Base-by-base conservation (phyloP, 345 rosid genomes). In the Microcos paniculata region DNA sequence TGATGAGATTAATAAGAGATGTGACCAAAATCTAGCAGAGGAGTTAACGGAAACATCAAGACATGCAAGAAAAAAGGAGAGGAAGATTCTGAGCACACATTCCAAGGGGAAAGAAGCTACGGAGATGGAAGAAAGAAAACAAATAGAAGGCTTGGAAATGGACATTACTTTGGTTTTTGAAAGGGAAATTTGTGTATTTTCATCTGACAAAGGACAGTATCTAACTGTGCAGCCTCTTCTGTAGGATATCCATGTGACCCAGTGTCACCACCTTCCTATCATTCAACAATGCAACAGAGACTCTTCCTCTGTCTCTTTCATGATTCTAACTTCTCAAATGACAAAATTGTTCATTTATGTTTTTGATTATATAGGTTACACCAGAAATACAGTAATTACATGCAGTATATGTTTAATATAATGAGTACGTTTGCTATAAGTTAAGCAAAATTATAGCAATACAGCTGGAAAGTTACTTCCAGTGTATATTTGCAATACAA, bases 211-310 rank as follows among this genome's bases (percentile, higher is more conserved):
- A 35, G 11, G 77, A 80, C 66, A 80, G 83, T 77, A 65, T 84
- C 80, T 74, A 68, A 79, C 71, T 68, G 59, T 85, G 84, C 80
- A 67, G 73, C 80, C 76, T 49, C 77, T 63, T 77, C 81, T 81
- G 84, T 77, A 75, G 74, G 52, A 71, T 81, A 74, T 86, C 88
- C 95, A 89, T 86, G 95, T 87, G 95, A 87, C 83, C 79, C 82
- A 33, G 90, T 88, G 92, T 80, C 87, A 81, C 80, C 82, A 67
- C 65, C 49, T 80, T 80, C 62, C 74, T 42, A 30, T 76, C 79
- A 46, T 75, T 66, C 79, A 75, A 35, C 85, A 66, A 21, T 6
- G 19, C 70, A 74, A 38, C 38, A 81, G 16, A 57, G 4, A 46
- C 73, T 16, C 72, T 63, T 46, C 52, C 42, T 59, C 71, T 64